Conservation (phyloP, 371 early-diverging fungal species). For the Mucor racemosus region DNA sequence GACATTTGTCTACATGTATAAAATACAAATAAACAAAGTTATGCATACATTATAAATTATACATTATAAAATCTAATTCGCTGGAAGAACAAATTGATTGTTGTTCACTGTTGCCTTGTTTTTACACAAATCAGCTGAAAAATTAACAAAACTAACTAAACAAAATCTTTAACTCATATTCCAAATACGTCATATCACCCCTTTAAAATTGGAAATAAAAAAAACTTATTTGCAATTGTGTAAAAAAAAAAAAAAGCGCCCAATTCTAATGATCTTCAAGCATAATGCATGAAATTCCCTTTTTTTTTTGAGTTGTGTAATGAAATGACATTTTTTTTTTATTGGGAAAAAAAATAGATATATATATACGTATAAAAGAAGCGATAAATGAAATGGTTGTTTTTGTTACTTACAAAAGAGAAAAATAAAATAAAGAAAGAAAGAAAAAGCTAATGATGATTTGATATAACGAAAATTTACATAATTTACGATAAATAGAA, state of each 20-base stretch:
- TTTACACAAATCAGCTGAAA: background rate
- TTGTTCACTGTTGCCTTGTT: background rate
- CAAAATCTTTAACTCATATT: background rate
- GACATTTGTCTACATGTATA: background rate
- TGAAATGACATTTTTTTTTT: slow-evolving; percentile 9
- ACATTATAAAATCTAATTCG: background rate
- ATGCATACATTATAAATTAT: background rate
- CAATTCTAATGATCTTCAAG: slow-evolving; percentile 1
- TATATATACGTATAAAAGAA: slow-evolving; percentile 3
- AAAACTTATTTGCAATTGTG: background rate
- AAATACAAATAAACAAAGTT: background rate
- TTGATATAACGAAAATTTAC: slow-evolving; percentile 10
- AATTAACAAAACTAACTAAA: background rate
- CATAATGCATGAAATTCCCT: background rate
- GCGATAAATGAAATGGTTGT: background rate
- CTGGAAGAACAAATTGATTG: background rate
- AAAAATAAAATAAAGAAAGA: slow-evolving; percentile 10
- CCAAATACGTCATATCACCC: slow-evolving; percentile 8
- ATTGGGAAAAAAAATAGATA: background rate
- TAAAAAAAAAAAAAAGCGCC: background rate
- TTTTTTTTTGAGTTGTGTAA: background rate
- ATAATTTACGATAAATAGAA: slow-evolving; percentile 4
- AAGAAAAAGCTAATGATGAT: background rate
- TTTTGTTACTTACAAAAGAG: background rate
- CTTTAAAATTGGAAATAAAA: background rate